Conservation (phyloP, 1,139 yeast genomes). For the Hemisphaericaspora xylanilytica region DNA sequence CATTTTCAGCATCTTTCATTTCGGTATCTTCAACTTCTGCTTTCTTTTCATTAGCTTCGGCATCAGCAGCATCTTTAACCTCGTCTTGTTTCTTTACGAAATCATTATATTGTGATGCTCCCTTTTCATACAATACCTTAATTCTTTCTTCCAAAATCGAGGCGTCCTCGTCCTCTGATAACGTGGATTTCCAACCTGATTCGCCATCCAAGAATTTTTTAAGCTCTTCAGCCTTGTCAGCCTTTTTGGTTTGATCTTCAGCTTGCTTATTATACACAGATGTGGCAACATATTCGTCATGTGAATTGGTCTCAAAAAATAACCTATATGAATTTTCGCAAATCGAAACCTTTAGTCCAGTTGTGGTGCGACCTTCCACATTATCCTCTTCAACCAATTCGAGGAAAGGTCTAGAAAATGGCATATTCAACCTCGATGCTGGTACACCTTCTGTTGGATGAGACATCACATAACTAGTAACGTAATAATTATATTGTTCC, state of each 20-base stretch:
- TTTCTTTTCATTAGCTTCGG: slow-evolving; percentile 4
- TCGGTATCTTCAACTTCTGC: slow-evolving; percentile 11
- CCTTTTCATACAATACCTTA: slow-evolving; percentile 30
- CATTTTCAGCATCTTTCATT: slow-evolving; percentile 10
- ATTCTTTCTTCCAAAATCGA: slow-evolving; percentile 23
- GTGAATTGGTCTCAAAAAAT: slow-evolving; percentile 78
- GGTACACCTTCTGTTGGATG: slow-evolving; percentile 97
- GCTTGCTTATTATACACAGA: slow-evolving; percentile 39
- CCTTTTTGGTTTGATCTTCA: slow-evolving; percentile 23
- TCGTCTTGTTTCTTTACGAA: slow-evolving; percentile 13
- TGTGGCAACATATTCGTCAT: slow-evolving; percentile 72
- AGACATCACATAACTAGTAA: slow-evolving; percentile 89
- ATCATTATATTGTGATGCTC: slow-evolving; percentile 30
- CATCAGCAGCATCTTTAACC: slow-evolving; percentile 14
- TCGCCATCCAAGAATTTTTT: slow-evolving; percentile 31
- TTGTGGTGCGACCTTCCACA: slow-evolving; percentile 63
- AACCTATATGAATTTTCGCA: slow-evolving; percentile 77
- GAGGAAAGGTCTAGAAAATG: slow-evolving; percentile 64
- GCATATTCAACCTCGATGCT: slow-evolving; percentile 71
- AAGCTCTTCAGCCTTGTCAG: slow-evolving; percentile 28
- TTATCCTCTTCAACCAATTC: slow-evolving; percentile 58
- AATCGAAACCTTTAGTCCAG: slow-evolving; percentile 78
- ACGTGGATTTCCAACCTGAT: slow-evolving; percentile 38
- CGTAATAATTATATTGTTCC: slow-evolving; percentile 87
- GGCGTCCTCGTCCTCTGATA: slow-evolving; percentile 24